A percentile compares a stretch with the other conserved stretches of the same genome.
Conservation (phyloP, 192 early-diverging fungal species). For the Podila verticillata region DNA sequence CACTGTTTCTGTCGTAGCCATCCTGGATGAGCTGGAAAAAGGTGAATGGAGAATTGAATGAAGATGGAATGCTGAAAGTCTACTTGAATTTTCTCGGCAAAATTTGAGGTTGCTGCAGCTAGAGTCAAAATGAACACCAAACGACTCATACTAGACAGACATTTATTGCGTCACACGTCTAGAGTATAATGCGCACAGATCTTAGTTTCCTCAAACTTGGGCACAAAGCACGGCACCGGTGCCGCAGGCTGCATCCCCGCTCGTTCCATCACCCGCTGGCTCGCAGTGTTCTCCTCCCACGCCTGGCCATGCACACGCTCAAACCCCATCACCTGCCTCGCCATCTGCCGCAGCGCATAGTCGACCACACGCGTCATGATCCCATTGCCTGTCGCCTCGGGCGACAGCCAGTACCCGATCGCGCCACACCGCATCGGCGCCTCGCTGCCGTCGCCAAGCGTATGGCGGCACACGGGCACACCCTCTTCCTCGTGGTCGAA, state of each 20-base stretch:
- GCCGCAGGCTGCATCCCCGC: not conserved
- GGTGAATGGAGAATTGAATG: too few species aligned
- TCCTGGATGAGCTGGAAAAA: too few species aligned
- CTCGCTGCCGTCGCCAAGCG: not conserved
- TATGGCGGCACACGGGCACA: not conserved
- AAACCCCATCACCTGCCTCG: not conserved
- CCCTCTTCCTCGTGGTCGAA: conserved; percentile 22
- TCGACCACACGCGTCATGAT: conserved; percentile 6
- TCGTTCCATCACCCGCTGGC: not conserved
- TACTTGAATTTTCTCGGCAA: too few species aligned
- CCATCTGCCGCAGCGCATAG: not conserved
- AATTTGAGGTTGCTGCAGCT: too few species aligned
- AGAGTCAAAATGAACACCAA: too few species aligned
- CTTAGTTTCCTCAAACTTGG: conserved; percentile 4
- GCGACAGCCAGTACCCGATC: conserved; percentile 15
- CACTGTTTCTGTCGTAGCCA: too few species aligned
- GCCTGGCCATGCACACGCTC: conserved; percentile 13
- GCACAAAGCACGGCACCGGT: not conserved
- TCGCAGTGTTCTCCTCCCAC: conserved; percentile 2
- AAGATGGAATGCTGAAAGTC: too few species aligned
- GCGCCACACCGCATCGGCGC: not conserved
- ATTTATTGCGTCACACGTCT: too few species aligned
- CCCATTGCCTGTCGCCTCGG: not conserved
- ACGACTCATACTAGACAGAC: too few species aligned
- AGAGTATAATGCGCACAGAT: not conserved